phyloP scores from a whole-genome alignment of 2,329 filamentous ascomycete species.

The Microsporum audouinii region DNA sequence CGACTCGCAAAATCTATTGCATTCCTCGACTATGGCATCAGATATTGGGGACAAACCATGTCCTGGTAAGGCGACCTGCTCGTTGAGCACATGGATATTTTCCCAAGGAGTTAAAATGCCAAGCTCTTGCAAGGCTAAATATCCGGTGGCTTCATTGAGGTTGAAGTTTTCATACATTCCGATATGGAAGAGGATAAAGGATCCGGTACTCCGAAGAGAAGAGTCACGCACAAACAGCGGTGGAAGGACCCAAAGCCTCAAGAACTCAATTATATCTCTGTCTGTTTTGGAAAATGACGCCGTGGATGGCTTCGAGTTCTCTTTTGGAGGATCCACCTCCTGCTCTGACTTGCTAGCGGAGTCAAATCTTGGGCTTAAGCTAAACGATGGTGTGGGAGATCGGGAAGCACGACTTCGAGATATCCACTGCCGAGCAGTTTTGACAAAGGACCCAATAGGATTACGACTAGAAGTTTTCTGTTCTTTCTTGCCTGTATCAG shows the following conservation, averaged over 20 bases:
- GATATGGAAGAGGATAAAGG: slow-evolving; percentile 45
- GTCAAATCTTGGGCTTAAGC: slow-evolving; percentile 25
- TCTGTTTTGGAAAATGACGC: slow-evolving; percentile 41
- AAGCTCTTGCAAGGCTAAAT: slow-evolving; percentile 49
- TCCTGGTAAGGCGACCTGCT: slow-evolving; percentile 42
- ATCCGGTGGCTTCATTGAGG: slow-evolving; percentile 30
- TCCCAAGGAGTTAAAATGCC: slow-evolving; percentile 50
- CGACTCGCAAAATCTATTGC: slow-evolving; percentile 21
- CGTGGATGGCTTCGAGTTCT: slow-evolving; percentile 21
- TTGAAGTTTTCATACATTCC: slow-evolving; percentile 42
- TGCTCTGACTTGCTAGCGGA: background rate
- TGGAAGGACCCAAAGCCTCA: slow-evolving; percentile 42
- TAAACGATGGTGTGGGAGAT: slow-evolving; percentile 33
- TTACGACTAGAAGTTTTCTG: slow-evolving; percentile 16
- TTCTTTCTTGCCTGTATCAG: slow-evolving; percentile 1
- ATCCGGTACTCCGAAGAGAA: slow-evolving; percentile 39
- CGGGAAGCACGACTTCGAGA: slow-evolving; percentile 31
- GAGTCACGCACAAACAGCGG: slow-evolving; percentile 28
- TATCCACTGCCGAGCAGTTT: slow-evolving; percentile 34
- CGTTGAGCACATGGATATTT: slow-evolving; percentile 42
- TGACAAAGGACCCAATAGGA: slow-evolving; percentile 34
- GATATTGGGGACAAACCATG: slow-evolving; percentile 24
- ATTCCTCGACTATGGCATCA: slow-evolving; percentile 24
- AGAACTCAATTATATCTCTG: slow-evolving; percentile 43
- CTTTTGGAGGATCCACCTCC: background rate